A percentile compares a stretch with the other conserved stretches of the same genome.
Conservation (phyloP, 176 grass and related monocot genomes). For the Urochloa ruziziensis region DNA sequence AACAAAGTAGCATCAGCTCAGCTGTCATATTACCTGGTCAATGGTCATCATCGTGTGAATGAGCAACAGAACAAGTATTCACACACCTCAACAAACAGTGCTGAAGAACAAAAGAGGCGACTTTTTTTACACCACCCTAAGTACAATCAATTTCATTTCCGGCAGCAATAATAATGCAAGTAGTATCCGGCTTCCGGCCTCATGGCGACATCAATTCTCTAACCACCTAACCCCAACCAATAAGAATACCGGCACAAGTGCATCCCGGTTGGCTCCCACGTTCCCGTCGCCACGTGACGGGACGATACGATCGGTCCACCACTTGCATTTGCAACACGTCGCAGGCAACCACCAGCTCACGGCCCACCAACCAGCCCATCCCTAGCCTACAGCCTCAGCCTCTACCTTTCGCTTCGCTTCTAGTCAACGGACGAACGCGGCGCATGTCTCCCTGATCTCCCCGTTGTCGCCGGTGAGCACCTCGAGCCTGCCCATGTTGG, state of each 20-base stretch:
- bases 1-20: neutral
- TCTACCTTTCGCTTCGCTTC: neutral
- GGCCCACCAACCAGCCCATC: neutral
- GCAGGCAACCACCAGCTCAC: slow-evolving; percentile 9
- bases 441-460: slow-evolving; percentile 52
- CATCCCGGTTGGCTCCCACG: slow-evolving; percentile 17
- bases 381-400: no score
- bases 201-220: neutral
- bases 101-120: neutral
- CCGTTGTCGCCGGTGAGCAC: slow-evolving; percentile 51
- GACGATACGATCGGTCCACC: neutral
- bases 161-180: neutral
- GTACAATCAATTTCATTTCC: neutral
- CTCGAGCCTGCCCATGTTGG: slow-evolving; percentile 54
- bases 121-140: neutral
- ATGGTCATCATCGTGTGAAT: neutral
- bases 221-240: neutral
- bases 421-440: slow-evolving; percentile 52
- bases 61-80: neutral
- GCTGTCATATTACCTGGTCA: neutral
- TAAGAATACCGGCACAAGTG: slow-evolving; percentile 7
- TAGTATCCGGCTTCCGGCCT: neutral
- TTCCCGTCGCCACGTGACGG: neutral
- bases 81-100: neutral
- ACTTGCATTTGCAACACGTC: neutral